phyloP scores from a whole-genome alignment of 2,329 filamentous ascomycete genomes.

The Ophiostoma populinum region DNA sequence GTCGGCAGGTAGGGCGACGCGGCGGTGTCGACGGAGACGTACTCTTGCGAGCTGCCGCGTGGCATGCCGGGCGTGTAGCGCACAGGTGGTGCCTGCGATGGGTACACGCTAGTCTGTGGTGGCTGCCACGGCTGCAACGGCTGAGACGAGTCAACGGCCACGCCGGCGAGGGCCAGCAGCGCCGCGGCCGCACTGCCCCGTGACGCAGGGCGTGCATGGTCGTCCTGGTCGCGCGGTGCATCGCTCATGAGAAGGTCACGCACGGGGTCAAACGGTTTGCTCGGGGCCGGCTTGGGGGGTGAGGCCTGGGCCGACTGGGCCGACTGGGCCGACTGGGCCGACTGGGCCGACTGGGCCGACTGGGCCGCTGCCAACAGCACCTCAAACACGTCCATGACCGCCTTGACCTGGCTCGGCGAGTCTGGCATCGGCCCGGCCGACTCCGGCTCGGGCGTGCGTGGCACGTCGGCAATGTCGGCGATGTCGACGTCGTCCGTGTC shows the following conservation, averaged over 20 bases:
- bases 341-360: slow-evolving; percentile 5
- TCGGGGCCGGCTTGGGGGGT: no score
- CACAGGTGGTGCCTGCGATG: not conserved
- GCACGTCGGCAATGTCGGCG: slow-evolving; percentile 4
- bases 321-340: slow-evolving; percentile 9
- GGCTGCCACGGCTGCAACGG: not conserved
- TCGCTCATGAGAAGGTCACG: slow-evolving; percentile 22
- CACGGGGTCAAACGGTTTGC: slow-evolving; percentile 27
- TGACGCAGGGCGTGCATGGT: not conserved
- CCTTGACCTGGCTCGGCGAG: not conserved
- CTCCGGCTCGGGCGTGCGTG: slow-evolving; percentile 11
- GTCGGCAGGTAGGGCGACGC: slow-evolving; percentile 2
- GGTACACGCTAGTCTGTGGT: no score
- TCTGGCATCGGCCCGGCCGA: slow-evolving; percentile 9
- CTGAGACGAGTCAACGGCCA: not conserved
- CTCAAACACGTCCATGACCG: not conserved
- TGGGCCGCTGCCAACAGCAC: slow-evolving; percentile 7
- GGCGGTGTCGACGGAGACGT: not conserved
- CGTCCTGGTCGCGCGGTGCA: slow-evolving; percentile 8
- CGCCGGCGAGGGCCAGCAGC: slow-evolving; percentile 8
- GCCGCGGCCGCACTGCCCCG: not conserved
- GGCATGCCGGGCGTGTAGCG: slow-evolving; percentile 4
- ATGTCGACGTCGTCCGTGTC: no score
- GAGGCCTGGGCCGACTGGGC: no score
- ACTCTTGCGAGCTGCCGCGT: slow-evolving; percentile 5